A percentile compares a stretch with the other conserved stretches of the same genome.
Conservation (phyloP, 1,139 yeast species). For the Debaryomyces sp. region DNA sequence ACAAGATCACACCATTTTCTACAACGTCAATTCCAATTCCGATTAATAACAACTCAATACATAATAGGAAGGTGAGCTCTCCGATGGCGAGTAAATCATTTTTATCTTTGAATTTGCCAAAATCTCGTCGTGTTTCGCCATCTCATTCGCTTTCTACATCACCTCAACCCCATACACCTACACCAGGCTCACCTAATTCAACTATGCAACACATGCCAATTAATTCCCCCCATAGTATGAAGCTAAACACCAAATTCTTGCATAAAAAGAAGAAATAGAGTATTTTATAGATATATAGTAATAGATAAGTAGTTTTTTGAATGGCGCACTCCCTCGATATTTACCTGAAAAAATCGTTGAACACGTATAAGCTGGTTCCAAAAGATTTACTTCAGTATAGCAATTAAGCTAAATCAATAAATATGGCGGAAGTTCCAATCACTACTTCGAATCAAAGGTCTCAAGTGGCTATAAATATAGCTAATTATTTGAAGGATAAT, state of each 20-base stretch:
- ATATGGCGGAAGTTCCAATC: constrained; percentile 6
- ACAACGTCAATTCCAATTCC: not conserved
- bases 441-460: constrained; percentile 21
- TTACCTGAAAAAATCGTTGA: constrained; percentile 6
- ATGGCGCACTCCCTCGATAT: constrained; percentile 2
- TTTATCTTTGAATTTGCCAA: constrained; percentile 3
- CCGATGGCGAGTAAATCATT: not conserved
- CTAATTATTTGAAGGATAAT: constrained; percentile 69
- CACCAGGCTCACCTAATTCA: not conserved
- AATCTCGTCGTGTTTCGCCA: constrained; percentile 4
- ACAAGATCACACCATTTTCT: not conserved
- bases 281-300: constrained; percentile 1
- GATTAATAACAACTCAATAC: not conserved
- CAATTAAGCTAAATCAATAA: not conserved
- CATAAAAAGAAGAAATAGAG: constrained; percentile 1
- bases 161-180: not conserved
- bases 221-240: not conserved
- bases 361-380: not conserved
- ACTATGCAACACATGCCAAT: not conserved
- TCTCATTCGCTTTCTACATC: constrained; percentile 4
- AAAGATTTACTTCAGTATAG: not conserved
- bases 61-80: not conserved
- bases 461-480: constrained; percentile 53
- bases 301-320: not conserved
- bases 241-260: constrained; percentile 1